Base-by-base conservation (phyloP, 169 alveolate species). In the Babesia gibsoni region DNA sequence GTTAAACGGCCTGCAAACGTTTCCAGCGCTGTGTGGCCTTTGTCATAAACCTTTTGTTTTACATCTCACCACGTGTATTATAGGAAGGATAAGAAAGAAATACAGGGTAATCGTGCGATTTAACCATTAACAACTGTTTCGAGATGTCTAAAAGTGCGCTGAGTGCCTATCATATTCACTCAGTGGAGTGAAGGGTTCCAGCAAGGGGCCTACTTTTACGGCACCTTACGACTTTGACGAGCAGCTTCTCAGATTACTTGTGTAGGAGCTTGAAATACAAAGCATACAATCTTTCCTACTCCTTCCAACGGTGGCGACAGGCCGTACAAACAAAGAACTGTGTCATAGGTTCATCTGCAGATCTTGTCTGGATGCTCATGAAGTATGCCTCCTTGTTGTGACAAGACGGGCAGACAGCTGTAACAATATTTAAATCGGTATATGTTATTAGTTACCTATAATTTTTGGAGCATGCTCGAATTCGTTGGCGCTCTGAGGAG, bases 341-440 rank as follows among this genome's bases (percentile, higher is more conserved):
- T 5, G 93, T 88, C 75, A 81, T 80, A 3, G 93, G 93, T 52
- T 88, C 93, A 68, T 88, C 93, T n/a, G 93, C 93, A 3, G 93
- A 88, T 29, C 93, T 50, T 8, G 88, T 83, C 46, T 88, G 93
- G 50, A 88, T 50, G 68, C 91, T 88, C 84, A 81, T 81, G 58
- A 88, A 88, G 63, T 88, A 88, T 3, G 93, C 93, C 63, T 88
- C 93, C 52, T 84, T 85, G 66, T 88, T 59, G 50, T 88, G 82
- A 46, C 93, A 88, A 35, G 79, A 50, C 22, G 93, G 93, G 66
- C 93, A 88, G 22, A 88, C 78, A 52, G 93, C 93, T 88, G 48
- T 29, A 58, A 20, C 27, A 39, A 52, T 14, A 52, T 37, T 29
- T 58, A n/a, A 29, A 33, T 14, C 16, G 10, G 18, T 25, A 18